Evolutionary conservation across 805 yeast species (phyloP), one percentile per base, ranked within the genome.

Genomic region (Diddensiella santjacobensis): DNA sequence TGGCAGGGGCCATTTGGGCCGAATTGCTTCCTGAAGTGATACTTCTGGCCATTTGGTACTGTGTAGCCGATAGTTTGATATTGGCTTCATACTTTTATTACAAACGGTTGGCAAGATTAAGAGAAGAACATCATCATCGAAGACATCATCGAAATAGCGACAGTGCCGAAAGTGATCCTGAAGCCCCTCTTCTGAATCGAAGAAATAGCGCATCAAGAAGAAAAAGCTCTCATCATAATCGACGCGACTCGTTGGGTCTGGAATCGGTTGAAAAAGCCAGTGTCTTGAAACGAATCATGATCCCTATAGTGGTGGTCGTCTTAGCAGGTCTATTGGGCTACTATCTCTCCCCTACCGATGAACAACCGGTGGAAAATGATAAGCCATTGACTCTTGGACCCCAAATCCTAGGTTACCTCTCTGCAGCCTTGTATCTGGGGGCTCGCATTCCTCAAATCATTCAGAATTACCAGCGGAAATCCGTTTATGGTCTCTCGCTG

Each of bases 401-500:
- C 2, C 87, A 83, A 63, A 56, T 82, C 2, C 71, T 82, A 52
- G 93, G 93, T 3, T 86, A 84, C 65, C 54, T 78, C 3, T 80
- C 87, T 3, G 91, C 95, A 0, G 51, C 70, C 2, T 67, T 85
- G 49, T 85, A 85, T 63, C 71, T 85, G 55, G 79, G 85, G 5
- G 93, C 93, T 2, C 70, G 88, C 55, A 66, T 85, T 23, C 99
- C 99, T 0, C 99, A 91, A 66, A 84, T 91, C 46, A 69, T 77
- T 49, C 95, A 86, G 61, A 91, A 91, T 67, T 78, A 81, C 63
- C 71, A 71, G 41, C 78, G 96, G 55, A 80, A 82, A 59, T 84
- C 96, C 3, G 89, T 89, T 47, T 76, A 79, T 48, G 98, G 98
- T 1, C 82, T 93, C 58, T 84, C 96, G 48, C 77, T 91, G 53